Conservation (phyloP, 2,329 filamentous ascomycete species). For the Microcyclospora pomicola region DNA sequence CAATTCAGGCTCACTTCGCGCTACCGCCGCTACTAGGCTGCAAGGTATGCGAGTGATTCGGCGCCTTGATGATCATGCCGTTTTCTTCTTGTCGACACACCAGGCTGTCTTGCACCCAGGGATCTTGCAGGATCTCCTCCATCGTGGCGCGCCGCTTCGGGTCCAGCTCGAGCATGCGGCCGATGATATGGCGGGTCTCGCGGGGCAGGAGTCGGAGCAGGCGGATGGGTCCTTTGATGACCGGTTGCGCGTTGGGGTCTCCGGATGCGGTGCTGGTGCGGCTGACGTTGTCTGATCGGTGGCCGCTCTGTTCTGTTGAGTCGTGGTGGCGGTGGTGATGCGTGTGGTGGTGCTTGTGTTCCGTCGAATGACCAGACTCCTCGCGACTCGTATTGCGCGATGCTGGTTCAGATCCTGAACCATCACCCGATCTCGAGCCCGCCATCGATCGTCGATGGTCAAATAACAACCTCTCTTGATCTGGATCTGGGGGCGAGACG, state of each 20-base stretch:
- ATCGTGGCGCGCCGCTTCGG: conserved; percentile 72
- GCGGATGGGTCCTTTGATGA: conserved; percentile 86
- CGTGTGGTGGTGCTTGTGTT: conserved; percentile 8
- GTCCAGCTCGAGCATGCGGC: conserved; percentile 82
- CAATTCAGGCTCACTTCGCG: conserved; percentile 7
- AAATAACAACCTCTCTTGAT: conserved; percentile 27
- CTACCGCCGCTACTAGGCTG: conserved; percentile 20
- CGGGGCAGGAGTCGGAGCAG: conserved; percentile 74
- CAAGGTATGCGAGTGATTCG: conserved; percentile 71
- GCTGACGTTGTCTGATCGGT: conserved; percentile 10
- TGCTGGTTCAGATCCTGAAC: conserved; percentile 26
- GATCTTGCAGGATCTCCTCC: conserved; percentile 72
- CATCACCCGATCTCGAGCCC: conserved; percentile 5
- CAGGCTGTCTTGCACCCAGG: conserved; percentile 74
- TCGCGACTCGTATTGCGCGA: conserved; percentile 24
- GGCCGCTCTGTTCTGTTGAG: conserved; percentile 33
- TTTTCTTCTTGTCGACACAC: conserved; percentile 70
- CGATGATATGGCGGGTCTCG: conserved; percentile 79
- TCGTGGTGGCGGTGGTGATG: conserved; percentile 21
- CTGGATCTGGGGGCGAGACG: conserved; percentile 68
- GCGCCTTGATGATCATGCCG: conserved; percentile 56
- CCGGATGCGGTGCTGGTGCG: conserved; percentile 8
- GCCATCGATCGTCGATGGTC: conserved; percentile 12
- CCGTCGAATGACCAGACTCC: conserved; percentile 3
- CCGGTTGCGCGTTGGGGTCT: conserved; percentile 24